Evolutionary conservation across 2,329 filamentous ascomycete species (phyloP), one percentile per base, ranked within the genome.

Genomic region (Claviceps monticola): DNA sequence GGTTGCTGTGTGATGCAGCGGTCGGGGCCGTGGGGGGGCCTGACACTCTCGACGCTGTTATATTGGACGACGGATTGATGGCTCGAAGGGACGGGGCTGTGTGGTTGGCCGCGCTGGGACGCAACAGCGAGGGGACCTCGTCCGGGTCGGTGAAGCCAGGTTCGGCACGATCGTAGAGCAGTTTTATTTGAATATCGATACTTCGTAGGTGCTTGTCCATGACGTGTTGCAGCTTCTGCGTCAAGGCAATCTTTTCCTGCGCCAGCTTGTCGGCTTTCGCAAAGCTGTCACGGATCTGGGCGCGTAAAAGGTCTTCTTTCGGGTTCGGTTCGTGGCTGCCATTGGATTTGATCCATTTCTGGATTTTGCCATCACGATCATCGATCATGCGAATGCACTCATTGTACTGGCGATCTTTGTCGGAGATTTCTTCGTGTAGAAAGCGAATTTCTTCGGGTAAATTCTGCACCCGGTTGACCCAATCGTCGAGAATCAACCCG

Each of bases 401-500:
- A 61, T 79, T 73, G 58, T 87, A 84, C 57, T 81, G 75, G 48
- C 79, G 76, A 64, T 94, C 87, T 66, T 90, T 91, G 64, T 86
- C 83, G 62, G 82, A 75, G 56, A 91, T 86, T 68, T 93, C 87
- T 63, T 90, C 86, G 61, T 90, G 84, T 56, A 91, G 76, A 69
- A 90, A 89, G 19, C 83, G 82, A 54, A 93, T 82, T 68, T 93
- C 87, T 56, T 87, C 84, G 55, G 86, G 86, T 29, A 91, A 74
- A 61, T 93, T 93, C 60, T 85, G 82, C 19, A 85, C 84, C 68
- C 72, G 75, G 64, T 83, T 80, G 63, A 84, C 80, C 74, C 85
- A 90, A 66, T 89, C 84, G 65, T 91, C 86, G 59, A 90, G 78
- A 61, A 89, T 82, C 57, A 84, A 73, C 52, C 83, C 75, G 53